Evolutionary conservation across 257 asterid genomes (phyloP).

Genomic region (Scutellaria minor): DNA sequence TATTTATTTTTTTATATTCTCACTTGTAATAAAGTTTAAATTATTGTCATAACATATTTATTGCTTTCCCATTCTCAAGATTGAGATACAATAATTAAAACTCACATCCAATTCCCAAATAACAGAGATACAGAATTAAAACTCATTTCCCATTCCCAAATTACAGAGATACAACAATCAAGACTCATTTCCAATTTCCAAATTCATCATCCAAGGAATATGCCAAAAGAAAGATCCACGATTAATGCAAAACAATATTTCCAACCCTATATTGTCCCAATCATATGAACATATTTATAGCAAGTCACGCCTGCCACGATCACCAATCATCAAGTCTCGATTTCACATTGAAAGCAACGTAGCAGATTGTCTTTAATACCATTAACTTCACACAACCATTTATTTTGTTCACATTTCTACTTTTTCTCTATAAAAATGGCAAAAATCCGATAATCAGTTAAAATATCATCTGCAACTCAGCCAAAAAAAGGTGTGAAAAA

Average conservation of each 20-base stretch:
- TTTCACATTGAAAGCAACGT: slow-evolving; percentile 37
- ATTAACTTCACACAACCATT: slow-evolving; percentile 7
- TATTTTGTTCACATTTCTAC: slow-evolving; percentile 35
- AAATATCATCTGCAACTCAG: background rate
- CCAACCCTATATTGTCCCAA: too few relatives aligned
- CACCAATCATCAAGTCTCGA: slow-evolving; percentile 13
- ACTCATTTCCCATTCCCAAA: background rate
- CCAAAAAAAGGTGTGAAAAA: background rate
- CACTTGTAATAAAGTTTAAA: background rate
- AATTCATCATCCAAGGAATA: too few relatives aligned
- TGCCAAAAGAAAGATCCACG: too few relatives aligned
- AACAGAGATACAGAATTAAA: too few relatives aligned
- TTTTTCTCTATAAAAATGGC: slow-evolving; percentile 33
- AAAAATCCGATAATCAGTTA: background rate
- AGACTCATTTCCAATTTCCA: too few relatives aligned
- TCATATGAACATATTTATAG: too few relatives aligned
- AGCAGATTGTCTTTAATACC: background rate
- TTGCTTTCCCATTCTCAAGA: slow-evolving; percentile 30
- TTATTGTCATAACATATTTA: background rate
- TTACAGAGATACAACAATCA: too few relatives aligned
- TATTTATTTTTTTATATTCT: too few relatives aligned
- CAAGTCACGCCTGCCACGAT: background rate
- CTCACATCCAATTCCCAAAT: background rate
- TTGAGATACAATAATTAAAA: slow-evolving; percentile 9
- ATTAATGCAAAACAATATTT: too few relatives aligned